Evolutionary conservation across 352 stramenopile species (phyloP).

Genomic region (Blastocystis sp.): DNA sequence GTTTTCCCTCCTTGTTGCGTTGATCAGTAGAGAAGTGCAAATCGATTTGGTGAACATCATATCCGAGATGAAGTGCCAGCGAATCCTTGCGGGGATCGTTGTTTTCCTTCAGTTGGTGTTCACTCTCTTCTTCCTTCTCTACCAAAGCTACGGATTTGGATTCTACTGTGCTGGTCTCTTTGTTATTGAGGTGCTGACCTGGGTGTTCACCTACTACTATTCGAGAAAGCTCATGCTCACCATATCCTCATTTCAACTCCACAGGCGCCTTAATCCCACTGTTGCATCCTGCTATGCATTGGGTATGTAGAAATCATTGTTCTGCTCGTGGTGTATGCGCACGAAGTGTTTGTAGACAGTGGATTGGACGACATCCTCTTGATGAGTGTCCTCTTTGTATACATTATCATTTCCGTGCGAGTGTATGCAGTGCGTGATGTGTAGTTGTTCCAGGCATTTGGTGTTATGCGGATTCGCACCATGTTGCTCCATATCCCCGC

Average conservation of each 20-base stretch:
- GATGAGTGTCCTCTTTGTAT: neutral
- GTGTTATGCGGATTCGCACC: slow-evolving; percentile 5
- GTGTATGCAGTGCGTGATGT: neutral
- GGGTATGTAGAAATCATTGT: slow-evolving; percentile 4
- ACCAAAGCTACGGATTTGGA: neutral
- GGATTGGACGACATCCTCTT: neutral
- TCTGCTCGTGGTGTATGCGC: neutral
- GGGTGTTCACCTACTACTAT: slow-evolving; percentile 1
- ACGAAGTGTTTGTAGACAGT: slow-evolving; percentile 2
- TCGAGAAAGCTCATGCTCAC: neutral
- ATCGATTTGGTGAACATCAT: slow-evolving; percentile 25
- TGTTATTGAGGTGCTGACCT: slow-evolving; percentile 1
- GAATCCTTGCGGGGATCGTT: neutral
- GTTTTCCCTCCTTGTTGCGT: neutral
- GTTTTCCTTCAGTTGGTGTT: neutral
- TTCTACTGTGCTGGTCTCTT: neutral
- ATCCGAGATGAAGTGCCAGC: slow-evolving; percentile 3
- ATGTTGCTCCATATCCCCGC: slow-evolving; percentile 10
- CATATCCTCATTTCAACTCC: slow-evolving; percentile 7
- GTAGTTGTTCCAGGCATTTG: slow-evolving; percentile 28
- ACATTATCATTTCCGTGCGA: neutral
- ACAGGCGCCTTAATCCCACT: neutral
- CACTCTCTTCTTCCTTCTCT: neutral
- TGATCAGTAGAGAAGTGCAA: slow-evolving; percentile 10
- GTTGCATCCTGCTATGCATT: slow-evolving; percentile 17